phyloP scores from a whole-genome alignment of 495 filamentous ascomycete species.

The Lasiosphaeris hirsuta region DNA sequence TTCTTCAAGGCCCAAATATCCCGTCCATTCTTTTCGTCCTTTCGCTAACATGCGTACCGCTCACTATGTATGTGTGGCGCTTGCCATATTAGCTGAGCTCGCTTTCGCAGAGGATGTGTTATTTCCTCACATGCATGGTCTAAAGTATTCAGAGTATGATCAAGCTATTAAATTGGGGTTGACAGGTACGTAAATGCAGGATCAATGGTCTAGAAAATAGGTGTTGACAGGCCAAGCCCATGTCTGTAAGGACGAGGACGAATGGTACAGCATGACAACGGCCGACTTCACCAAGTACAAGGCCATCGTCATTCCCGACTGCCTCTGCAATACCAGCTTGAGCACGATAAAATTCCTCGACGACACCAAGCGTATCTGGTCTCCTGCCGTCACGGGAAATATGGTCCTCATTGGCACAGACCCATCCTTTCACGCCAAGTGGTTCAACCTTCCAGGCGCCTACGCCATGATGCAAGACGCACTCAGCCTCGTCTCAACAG shows the following conservation, averaged over 20 bases:
- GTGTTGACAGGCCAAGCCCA: constrained; percentile 25
- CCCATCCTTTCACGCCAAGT: constrained; percentile 29
- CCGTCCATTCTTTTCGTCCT: constrained; percentile 8
- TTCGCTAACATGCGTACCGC: constrained; percentile 18
- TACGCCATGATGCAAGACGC: constrained; percentile 28
- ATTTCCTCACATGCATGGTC: constrained; percentile 20
- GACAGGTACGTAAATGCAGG: constrained; percentile 17
- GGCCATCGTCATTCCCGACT: constrained; percentile 29
- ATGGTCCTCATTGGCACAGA: constrained; percentile 32
- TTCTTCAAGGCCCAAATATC: constrained; percentile 1
- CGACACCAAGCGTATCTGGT: constrained; percentile 29
- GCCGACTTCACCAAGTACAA: constrained; percentile 32
- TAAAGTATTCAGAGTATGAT: constrained; percentile 21
- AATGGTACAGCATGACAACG: constrained; percentile 32
- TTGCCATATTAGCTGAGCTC: constrained; percentile 18
- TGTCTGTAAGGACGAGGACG: constrained; percentile 24
- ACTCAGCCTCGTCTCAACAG: constrained; percentile 23
- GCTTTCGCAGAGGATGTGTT: constrained; percentile 17
- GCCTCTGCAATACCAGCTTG: constrained; percentile 25
- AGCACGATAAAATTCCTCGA: constrained; percentile 28
- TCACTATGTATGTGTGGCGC: constrained; percentile 14
- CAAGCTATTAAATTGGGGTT: constrained; percentile 14
- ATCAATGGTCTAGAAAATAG: not conserved
- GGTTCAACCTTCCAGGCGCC: constrained; percentile 25
- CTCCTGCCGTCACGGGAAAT: constrained; percentile 31